Evolutionary conservation across 208 protist species (phyloP).

Genomic region (Acanthamoeba rhysodes): DNA sequence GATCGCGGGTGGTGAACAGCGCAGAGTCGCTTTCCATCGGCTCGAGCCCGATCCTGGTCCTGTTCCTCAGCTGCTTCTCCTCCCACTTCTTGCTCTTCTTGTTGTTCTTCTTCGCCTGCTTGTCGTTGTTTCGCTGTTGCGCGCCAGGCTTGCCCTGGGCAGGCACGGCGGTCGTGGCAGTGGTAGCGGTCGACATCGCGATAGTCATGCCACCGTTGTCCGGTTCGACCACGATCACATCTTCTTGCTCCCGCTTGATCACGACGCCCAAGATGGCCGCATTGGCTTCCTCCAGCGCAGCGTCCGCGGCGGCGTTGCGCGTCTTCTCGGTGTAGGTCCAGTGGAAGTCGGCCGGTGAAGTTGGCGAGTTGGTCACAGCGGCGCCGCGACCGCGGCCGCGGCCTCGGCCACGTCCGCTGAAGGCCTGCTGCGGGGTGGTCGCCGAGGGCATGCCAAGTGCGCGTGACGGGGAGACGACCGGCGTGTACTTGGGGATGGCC

Average conservation of each 20-base stretch:
- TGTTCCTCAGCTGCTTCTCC: neutral
- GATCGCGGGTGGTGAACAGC: slow-evolving; percentile 26
- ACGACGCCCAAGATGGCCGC: neutral
- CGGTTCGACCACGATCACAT: neutral
- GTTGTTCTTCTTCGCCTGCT: neutral
- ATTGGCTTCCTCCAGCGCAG: neutral
- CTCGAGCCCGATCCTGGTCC: neutral
- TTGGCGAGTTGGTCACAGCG: neutral
- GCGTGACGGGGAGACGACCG: slow-evolving; percentile 14
- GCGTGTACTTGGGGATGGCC: slow-evolving; percentile 16
- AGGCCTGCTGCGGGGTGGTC: neutral
- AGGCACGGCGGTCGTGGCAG: neutral
- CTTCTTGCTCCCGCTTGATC: neutral
- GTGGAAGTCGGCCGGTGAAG: slow-evolving; percentile 33
- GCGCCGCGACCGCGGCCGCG: neutral
- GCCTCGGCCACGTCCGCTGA: slow-evolving; percentile 20
- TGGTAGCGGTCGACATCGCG: neutral
- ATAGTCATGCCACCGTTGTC: neutral
- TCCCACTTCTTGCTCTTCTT: neutral
- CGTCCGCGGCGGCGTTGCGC: neutral
- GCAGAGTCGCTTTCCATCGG: neutral
- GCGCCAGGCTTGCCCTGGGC: no score
- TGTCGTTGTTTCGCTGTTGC: neutral
- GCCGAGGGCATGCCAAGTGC: neutral
- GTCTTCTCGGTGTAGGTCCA: neutral